Conservation (phyloP, 2,329 filamentous ascomycete genomes). For the Cladophialophora immunda region DNA sequence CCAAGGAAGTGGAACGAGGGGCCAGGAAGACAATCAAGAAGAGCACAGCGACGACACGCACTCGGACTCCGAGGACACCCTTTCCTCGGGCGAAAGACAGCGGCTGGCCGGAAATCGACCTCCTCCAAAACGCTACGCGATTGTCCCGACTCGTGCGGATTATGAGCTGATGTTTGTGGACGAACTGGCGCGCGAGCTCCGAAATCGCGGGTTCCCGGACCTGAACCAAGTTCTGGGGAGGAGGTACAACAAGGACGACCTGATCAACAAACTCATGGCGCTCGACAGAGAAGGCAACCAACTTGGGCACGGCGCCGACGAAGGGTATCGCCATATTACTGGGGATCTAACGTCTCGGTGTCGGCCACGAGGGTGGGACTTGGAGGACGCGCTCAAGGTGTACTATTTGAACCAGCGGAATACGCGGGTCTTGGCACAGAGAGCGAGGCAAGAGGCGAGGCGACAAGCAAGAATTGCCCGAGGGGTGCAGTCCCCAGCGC, state of each 20-base stretch:
- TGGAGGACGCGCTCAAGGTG: constrained; percentile 1
- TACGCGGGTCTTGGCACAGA: neutral
- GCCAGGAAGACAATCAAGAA: constrained; percentile 1
- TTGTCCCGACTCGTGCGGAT: constrained; percentile 15
- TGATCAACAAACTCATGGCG: constrained; percentile 23
- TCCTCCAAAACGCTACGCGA: neutral
- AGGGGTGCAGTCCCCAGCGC: neutral
- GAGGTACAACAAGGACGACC: constrained; percentile 10
- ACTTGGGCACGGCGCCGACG: constrained; percentile 20
- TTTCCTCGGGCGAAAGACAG: neutral
- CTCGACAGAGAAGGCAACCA: constrained; percentile 23
- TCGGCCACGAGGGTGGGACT: constrained; percentile 14
- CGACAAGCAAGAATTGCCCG: neutral
- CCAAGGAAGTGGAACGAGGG: neutral
- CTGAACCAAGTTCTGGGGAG: neutral
- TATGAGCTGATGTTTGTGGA: constrained; percentile 32
- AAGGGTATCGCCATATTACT: constrained; percentile 19
- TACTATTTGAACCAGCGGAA: neutral
- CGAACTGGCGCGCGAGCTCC: constrained; percentile 31
- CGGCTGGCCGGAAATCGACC: constrained; percentile 1
- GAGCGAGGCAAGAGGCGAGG: neutral
- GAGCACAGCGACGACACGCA: constrained; percentile 10
- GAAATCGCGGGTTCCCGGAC: constrained; percentile 11
- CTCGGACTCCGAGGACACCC: constrained; percentile 12
- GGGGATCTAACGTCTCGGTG: constrained; percentile 5